Conservation (phyloP, 2,329 filamentous ascomycete genomes). For the Lachnellula arida region DNA sequence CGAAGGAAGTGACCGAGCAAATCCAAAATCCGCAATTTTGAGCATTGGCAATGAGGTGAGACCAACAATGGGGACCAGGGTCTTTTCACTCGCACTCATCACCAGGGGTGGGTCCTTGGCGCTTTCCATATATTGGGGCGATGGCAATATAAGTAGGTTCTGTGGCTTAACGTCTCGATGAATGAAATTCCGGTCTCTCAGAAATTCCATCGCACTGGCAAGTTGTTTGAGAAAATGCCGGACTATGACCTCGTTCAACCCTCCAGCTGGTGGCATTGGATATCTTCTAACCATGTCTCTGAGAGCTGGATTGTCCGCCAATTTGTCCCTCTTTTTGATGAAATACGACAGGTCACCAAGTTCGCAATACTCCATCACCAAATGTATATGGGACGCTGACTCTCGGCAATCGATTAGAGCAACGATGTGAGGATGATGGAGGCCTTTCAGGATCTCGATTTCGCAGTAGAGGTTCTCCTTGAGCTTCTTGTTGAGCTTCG, state of each 20-base stretch:
- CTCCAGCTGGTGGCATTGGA: constrained; percentile 74
- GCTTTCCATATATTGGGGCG: constrained; percentile 62
- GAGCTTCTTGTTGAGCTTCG: constrained; percentile 89
- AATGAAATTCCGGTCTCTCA: constrained; percentile 79
- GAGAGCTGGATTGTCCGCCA: constrained; percentile 74
- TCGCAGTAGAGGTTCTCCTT: constrained; percentile 94
- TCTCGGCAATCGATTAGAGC: constrained; percentile 93
- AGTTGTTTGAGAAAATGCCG: constrained; percentile 96
- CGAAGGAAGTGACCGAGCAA: constrained; percentile 83
- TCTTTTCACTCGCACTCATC: constrained; percentile 72
- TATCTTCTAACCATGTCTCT: constrained; percentile 92
- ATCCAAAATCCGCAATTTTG: constrained; percentile 98
- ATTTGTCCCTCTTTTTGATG: constrained; percentile 86
- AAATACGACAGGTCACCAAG: constrained; percentile 91
- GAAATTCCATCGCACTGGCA: constrained; percentile 82
- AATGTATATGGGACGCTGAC: constrained; percentile 80
- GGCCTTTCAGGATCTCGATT: constrained; percentile 88
- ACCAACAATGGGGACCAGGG: constrained; percentile 74
- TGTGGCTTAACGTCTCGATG: constrained; percentile 98
- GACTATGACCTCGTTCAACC: constrained; percentile 94
- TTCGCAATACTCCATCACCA: constrained; percentile 98
- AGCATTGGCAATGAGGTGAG: constrained; percentile 86
- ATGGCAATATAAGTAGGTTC: constrained; percentile 85
- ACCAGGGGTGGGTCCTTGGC: constrained; percentile 62
- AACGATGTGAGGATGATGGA: constrained; percentile 95